Base-by-base conservation (phyloP, 148 eudicot species). In the Beta vulgaris region DNA sequence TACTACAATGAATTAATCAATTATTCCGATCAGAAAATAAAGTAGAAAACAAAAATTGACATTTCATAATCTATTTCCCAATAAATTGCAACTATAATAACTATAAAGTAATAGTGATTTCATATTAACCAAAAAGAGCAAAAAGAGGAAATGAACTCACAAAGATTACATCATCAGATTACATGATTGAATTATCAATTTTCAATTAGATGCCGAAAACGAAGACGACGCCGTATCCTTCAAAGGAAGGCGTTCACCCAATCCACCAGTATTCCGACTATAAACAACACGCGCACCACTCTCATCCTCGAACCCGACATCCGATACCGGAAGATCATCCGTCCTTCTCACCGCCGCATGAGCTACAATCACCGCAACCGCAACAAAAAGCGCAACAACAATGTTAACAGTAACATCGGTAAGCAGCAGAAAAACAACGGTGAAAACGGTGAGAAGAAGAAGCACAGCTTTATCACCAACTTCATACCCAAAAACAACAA, bases 181-280 rank as follows among this genome's bases (percentile, higher is more conserved):
- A 6, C 16, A 39, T 0, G 12, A 2, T 2, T 13, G 31, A 23
- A 14, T 19, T n/a, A n/a, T n/a, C n/a, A n/a, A n/a, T n/a, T n/a
- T 58, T 11, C 65, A 32, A 42, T 31, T n/a, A 36, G 69, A 48
- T 16, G 82, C 60, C 0, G 82, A 75, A 25, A 68, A 88, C 12
- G 83, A 80, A 68, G 85, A 76, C 35, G 88, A 86, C 12, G 91
- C 85, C 12, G 89, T 71, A 76, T 85, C 89, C 58, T 79, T 79
- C 83, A 88, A 54, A 15, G 75, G 74, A 75, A 84, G 29, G 53
- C 78, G 68, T 39, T 69, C 78, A 11, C 78, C 78, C 36, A 40
- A 37, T 1, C 82, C 80, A 14, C 76, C 74, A 35, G 35, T 32
- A 16, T n/a, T 57, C 14, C 54, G 71, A 0, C 64, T 69, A 26